A percentile compares a stretch with the other conserved stretches of the same genome.
Conservation (phyloP, 78 protist species). For the Dictyostelium citrinum region DNA sequence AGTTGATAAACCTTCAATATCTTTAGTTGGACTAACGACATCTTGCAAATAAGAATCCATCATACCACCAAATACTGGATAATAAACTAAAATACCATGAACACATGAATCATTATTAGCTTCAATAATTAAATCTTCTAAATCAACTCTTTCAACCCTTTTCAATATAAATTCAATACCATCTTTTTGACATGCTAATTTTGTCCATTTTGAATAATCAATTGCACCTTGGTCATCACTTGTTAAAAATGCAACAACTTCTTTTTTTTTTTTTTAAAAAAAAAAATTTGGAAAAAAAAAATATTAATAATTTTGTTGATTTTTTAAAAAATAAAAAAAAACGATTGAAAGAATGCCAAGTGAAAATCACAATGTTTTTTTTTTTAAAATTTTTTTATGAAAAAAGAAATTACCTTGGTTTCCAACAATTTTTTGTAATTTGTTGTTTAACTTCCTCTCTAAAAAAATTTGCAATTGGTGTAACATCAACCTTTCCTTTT, state of each 20-base stretch:
- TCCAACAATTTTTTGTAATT: background rate
- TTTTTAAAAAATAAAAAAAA: no score
- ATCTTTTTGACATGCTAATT: slow-evolving; percentile 64
- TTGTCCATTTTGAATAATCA: slow-evolving; percentile 83
- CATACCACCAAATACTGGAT: slow-evolving; percentile 88
- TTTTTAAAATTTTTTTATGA: no score
- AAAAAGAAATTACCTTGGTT: slow-evolving; percentile 31
- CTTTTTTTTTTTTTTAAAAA: background rate
- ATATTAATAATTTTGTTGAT: no score
- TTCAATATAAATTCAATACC: slow-evolving; percentile 76
- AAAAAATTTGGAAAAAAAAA: background rate
- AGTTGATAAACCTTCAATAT: slow-evolving; percentile 87
- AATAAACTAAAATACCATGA: slow-evolving; percentile 89
- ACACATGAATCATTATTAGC: slow-evolving; percentile 77
- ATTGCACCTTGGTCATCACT: slow-evolving; percentile 82
- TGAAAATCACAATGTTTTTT: no score
- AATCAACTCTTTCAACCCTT: slow-evolving; percentile 52
- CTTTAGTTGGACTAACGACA: slow-evolving; percentile 76
- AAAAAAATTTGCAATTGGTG: slow-evolving; percentile 64
- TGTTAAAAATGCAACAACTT: slow-evolving; percentile 76
- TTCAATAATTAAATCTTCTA: slow-evolving; percentile 69
- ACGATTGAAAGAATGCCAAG: no score
- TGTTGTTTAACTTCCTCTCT: slow-evolving; percentile 56
- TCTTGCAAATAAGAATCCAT: slow-evolving; percentile 82
- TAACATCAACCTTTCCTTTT: slow-evolving; percentile 73